Conservation (phyloP, 1,284 basidiomycete species). For the Austropuccinia psidii region DNA sequence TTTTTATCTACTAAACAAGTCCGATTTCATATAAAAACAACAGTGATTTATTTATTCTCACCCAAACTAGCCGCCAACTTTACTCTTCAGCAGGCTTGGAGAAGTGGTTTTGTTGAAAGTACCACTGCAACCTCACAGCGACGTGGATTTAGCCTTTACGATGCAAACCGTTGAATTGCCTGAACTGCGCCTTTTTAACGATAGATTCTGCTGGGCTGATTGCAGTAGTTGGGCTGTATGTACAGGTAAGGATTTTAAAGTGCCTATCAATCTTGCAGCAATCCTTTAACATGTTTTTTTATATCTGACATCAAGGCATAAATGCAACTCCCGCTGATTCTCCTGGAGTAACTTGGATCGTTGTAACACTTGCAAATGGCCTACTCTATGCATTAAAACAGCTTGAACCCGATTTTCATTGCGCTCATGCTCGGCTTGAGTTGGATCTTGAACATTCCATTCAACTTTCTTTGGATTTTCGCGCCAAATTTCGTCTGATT, state of each 20-base stretch:
- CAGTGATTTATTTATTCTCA: neutral
- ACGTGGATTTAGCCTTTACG: neutral
- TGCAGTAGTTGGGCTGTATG: constrained; percentile 19
- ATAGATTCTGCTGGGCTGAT: constrained; percentile 13
- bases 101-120: neutral
- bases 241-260: constrained; percentile 18
- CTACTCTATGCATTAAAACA: constrained; percentile 1
- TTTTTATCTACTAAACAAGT: neutral
- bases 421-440: neutral
- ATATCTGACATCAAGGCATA: neutral
- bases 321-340: neutral
- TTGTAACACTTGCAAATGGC: neutral
- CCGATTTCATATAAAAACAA: neutral
- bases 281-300: neutral
- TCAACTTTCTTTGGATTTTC: constrained; percentile 12
- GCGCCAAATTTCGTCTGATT: constrained; percentile 12
- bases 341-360: neutral
- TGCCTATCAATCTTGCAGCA: neutral
- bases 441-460: neutral
- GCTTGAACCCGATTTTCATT: neutral
- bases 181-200: neutral
- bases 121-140: neutral
- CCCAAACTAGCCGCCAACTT: neutral
- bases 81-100: constrained; percentile 12
- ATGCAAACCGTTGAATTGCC: neutral